Evolutionary conservation across 1,284 basidiomycete genomes (phyloP), one percentile per base, ranked within the genome.

Genomic region (Malassezia equina): DNA sequence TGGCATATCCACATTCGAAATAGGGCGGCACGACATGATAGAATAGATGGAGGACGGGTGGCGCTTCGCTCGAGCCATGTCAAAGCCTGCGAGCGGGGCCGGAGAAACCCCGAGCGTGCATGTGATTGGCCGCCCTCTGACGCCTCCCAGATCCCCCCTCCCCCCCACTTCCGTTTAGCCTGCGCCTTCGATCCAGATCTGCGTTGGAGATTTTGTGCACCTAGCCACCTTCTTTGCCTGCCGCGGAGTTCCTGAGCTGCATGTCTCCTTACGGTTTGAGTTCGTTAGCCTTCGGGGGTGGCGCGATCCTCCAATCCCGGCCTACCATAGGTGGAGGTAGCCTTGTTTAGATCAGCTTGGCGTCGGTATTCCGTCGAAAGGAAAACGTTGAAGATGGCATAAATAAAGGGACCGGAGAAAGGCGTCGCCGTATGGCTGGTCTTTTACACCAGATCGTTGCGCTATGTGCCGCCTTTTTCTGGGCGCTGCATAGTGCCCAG

Each of bases 1-100:
- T 4, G 55, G 55, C 55, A 42, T 57, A 19, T 57, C 55, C 6
- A 51, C 48, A 43, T 33, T 36, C 23, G 43, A 42, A n/a, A 57
- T 51, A 5, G 55, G 55, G 3, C 21, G 27, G 50, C 51, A 52
- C n/a, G 54, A 56, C 55, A 57, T 57, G 28, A 31, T 56, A 19
- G 44, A 24, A 43, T 7, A 13, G 17, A 13, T 39, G 19, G 7
- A n/a, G n/a, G 36, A 4, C 36, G 19, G 19, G 19, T 8, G 12
- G 36, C 13, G 5, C 7, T n/a, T 19, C 8, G 36, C 36, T 21
- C 36, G 36, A 39, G 36, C 36, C 36, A 39, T n/a, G 8, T 21
- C 17, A 6, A 19, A 19, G 11, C 11, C 4, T 39, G n/a, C 17
- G 36, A 19, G 36, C 17, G 19, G 17, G 36, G 17, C 36, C 17